Evolutionary conservation across 192 early-diverging fungal genomes (phyloP), one percentile per base, ranked within the genome.

Genomic region (Obelidium mucronatum): DNA sequence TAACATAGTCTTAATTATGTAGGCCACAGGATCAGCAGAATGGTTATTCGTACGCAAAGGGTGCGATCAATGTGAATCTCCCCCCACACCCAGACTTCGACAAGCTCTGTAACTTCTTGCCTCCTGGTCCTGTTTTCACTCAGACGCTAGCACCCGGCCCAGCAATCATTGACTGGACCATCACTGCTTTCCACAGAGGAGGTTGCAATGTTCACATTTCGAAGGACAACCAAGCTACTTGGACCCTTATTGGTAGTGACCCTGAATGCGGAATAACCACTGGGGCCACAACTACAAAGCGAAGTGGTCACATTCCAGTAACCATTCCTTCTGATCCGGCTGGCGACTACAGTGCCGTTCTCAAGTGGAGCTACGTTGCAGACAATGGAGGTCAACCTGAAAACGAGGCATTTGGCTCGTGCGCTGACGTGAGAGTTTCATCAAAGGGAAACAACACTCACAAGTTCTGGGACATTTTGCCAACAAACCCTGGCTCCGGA

Each of bases 341-440:
- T 37, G 63, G 63, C 0, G 28, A n/a, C 17, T 67, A 67, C 26
- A 51, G n/a, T 24, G 66, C 66, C 2, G 33, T 67, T 26, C 13
- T 67, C 17, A 19, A 44, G 15, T 67, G 66, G 66, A 30, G 19
- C 2, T 67, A 67, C 66, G 30, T 51, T 42, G 37, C 66, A 6
- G 31, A 67, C 44, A 67, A 67, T 30, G 66, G 66, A 3, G 66
- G 66, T 19, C 66, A 67, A 31, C 66, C 66, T 22, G 66, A 13
- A 42, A 67, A 67, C 31, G 66, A 67, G 36, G 66, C 40, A 1
- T 67, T 67, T 30, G 39, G 22, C n/a, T 67, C 66, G 1, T 67
- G 66, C 31, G 19, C 66, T 1, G 66, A 67, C 31, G 44, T 67
- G 8, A 15, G 22, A 6, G 66, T 67, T 39, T 15, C 39, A 3